A percentile compares a stretch with the other conserved stretches of the same genome.
These are phyloP conservation scores for Fusarium odoratissimum DNA, from an alignment of 2,329 filamentous ascomycete species.

Conservation along the genomic window DNA sequence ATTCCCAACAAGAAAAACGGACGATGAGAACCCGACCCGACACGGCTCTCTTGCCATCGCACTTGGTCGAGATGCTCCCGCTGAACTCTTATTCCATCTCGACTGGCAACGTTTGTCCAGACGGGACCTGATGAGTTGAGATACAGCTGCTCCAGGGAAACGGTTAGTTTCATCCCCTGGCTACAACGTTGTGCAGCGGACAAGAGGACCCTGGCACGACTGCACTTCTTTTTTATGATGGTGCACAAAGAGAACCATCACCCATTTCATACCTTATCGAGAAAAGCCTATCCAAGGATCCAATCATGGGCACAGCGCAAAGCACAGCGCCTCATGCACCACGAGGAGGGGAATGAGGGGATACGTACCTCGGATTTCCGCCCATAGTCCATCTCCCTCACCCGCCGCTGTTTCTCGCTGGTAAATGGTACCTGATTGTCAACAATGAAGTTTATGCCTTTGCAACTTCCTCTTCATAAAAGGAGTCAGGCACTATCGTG, in stretches of 20 bases:
- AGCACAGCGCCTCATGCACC: constrained; percentile 34
- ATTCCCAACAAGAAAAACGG: constrained; percentile 37
- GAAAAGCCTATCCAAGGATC: constrained; percentile 29
- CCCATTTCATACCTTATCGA: constrained; percentile 37
- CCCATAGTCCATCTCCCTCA: constrained; percentile 13
- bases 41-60: background rate
- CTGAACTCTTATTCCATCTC: constrained; percentile 3
- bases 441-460: background rate
- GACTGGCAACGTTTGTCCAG: constrained; percentile 14
- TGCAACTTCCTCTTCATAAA: background rate
- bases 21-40: constrained; percentile 18
- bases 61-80: constrained; percentile 12
- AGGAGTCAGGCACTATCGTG: constrained; percentile 6
- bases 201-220: constrained; percentile 33
- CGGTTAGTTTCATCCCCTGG: constrained; percentile 30
- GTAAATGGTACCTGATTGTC: background rate
- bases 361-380: constrained; percentile 14
- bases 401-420: background rate
- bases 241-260: constrained; percentile 33
- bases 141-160: constrained; percentile 25
- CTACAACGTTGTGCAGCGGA: constrained; percentile 34
- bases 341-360: constrained; percentile 34
- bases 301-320: constrained; percentile 35
- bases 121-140: constrained; percentile 21
- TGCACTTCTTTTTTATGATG: constrained; percentile 31